phyloP scores from a whole-genome alignment of 805 yeast genomes.

The Tetrapisispora namnaoensis region DNA sequence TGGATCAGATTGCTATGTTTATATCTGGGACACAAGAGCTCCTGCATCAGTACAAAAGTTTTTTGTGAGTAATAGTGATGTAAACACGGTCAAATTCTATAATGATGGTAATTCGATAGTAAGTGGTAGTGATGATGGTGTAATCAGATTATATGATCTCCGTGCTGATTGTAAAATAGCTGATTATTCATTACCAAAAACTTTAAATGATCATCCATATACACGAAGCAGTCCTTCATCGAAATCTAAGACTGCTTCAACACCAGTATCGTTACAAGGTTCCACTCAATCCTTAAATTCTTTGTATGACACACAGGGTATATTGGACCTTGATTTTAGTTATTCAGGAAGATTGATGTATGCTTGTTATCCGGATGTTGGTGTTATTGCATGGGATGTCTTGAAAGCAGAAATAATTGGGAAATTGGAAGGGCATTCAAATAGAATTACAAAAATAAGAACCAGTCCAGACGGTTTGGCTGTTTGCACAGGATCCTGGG shows the following conservation, averaged over 20 bases:
- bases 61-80: constrained; percentile 52
- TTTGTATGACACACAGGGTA: constrained; percentile 52
- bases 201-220: constrained; percentile 10
- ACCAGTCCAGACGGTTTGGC: constrained; percentile 69
- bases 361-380: constrained; percentile 65
- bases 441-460: constrained; percentile 51
- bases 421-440: constrained; percentile 52
- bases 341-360: constrained; percentile 65
- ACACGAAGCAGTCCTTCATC: constrained; percentile 11
- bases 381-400: constrained; percentile 71
- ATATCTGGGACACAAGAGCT: constrained; percentile 57
- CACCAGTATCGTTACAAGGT: constrained; percentile 14
- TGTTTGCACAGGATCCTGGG: constrained; percentile 76
- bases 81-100: constrained; percentile 50
- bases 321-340: constrained; percentile 63
- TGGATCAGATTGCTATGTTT: constrained; percentile 58
- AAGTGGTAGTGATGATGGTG: constrained; percentile 74
- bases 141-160: constrained; percentile 58
- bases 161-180: constrained; percentile 66
- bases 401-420: constrained; percentile 58
- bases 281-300: constrained; percentile 11
- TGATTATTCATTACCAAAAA: constrained; percentile 31
- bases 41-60: constrained; percentile 40
- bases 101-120: constrained; percentile 64
- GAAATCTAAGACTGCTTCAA: constrained; percentile 13